Evolutionary conservation across 306 rosid species (phyloP), one percentile per base, ranked within the genome.

Genomic region (Albizia julibrissin): DNA sequence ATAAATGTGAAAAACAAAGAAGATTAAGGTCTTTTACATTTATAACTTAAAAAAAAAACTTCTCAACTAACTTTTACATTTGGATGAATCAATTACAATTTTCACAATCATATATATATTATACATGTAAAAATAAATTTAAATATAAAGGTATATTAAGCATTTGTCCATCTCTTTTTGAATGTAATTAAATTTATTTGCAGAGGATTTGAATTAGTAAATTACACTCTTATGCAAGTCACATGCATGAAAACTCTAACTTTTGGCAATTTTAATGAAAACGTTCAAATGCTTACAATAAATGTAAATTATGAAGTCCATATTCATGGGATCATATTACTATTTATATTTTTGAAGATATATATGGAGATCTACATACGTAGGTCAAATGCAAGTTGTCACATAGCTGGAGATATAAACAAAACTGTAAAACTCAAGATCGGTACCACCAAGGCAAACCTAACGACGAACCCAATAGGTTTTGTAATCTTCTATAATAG

Each of bases 381-480:
- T 13, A 27, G 14, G 69, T 64, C 37, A 13, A 66, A 16, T 31
- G 43, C n/a, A 31, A 22, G 50, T 68, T 59, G 21, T 70, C 64
- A 69, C 27, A 27, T 34, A 7, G 54, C 26, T 22, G 72, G 74
- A 27, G 39, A 62, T 80, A 70, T 80, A 81, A 85, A 88, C 86
- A 85, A 82, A 81, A 74, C 68, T 34, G 66, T 68, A 77, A 22
- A 58, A 71, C 15, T 47, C 33, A 61, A n/a, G 15, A 58, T 64
- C 91, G 91, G 78, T 26, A 74, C 26, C 49, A 77, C 54, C 97
- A 64, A 92, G 54, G 94, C 73, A 74, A 72, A 22, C 56, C 44
- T 19, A 81, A 43, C 82, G 92, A 79, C 78, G 86, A 87, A 24
- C 47, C 87, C 93, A 85, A 87, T 37, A 69, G 94, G 78, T 26